These are phyloP conservation scores for Linum tenue DNA, from an alignment of 345 rosid genomes.

Conservation along the genomic window DNA sequence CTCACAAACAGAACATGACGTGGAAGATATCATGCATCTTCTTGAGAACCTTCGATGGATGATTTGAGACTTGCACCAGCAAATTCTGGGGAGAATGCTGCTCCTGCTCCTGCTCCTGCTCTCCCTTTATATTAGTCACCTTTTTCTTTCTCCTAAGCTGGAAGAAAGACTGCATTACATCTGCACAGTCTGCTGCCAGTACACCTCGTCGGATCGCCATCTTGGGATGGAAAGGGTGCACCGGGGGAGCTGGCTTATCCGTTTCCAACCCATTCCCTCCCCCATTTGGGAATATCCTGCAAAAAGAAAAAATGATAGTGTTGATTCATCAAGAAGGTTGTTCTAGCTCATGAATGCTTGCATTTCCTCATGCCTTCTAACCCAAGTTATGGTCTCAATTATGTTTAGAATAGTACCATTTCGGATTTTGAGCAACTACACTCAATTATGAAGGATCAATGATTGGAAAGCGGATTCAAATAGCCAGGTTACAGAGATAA, in stretches of 20 bases:
- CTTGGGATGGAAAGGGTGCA: constrained; percentile 89
- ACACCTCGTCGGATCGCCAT: constrained; percentile 76
- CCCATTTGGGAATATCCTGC: constrained; percentile 66
- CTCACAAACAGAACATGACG: constrained; percentile 54
- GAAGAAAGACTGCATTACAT: constrained; percentile 82
- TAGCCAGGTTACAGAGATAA: neutral
- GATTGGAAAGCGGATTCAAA: too few species aligned
- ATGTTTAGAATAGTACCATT: too few species aligned
- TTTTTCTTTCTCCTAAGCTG: constrained; percentile 81
- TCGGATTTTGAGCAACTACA: too few species aligned
- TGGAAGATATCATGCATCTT: constrained; percentile 74
- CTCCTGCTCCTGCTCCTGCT: constrained; percentile 14
- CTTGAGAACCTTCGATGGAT: constrained; percentile 57
- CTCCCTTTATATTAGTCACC: constrained; percentile 22
- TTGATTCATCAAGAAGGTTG: neutral
- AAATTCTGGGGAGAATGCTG: constrained; percentile 32
- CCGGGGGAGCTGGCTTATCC: constrained; percentile 68
- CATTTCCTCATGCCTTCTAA: too few species aligned
- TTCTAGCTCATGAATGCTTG: too few species aligned
- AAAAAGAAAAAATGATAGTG: neutral
- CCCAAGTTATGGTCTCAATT: too few species aligned
- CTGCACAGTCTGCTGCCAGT: constrained; percentile 71
- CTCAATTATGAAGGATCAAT: too few species aligned
- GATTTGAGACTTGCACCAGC: constrained; percentile 41
- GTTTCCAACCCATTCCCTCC: constrained; percentile 32